Evolutionary conservation across 768 basidiomycete genomes (phyloP), one percentile per base, ranked within the genome.

Genomic region (Ramaria rubella): DNA sequence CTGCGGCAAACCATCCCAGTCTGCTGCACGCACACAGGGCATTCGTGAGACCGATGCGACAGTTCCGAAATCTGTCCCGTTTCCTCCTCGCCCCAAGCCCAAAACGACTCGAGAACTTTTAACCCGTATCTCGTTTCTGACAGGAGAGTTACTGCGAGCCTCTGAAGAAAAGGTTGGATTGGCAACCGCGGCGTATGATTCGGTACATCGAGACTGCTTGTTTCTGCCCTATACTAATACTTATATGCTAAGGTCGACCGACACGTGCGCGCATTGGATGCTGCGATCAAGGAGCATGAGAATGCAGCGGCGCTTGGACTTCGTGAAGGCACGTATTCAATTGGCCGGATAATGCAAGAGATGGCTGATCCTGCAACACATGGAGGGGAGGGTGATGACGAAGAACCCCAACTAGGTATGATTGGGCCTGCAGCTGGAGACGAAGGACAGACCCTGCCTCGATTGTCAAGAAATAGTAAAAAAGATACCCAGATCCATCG

Each of bases 101-200:
- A 63, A 68, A 45, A 74, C 76, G 19, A 76, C 78, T 6, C 75
- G 78, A 19, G 73, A 75, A 55, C 66, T 85, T 59, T 73, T 90
- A 26, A 73, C 80, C 19, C 73, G 76, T 48, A 77, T 90, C 51
- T 81, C 84, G 3, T 75, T 75, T 59, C 67, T 83, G 7, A 73
- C 78, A 12, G 85, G 86, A 63, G 81, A 85, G 59, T 67, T 81
- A 1, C 68, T 85, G 9, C 78, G 81, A 4, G 77, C 81, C 3
- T 80, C 82, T 11, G 85, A 89, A 59, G 90, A 93, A 67, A 91
- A 91, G 65, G 78, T 86, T 29, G 87, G 82, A 61, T 75, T 91
- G 17, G 85, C 88, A 2, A 79, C 81, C 61, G 78, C 86, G 9
- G 80, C 82, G 24, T 80, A 81, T 61, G 85, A 88, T 62, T 81